Evolutionary conservation across 1,139 yeast genomes (phyloP), one percentile per base, ranked within the genome.

Genomic region (Scheffersomyces parashehatae): DNA sequence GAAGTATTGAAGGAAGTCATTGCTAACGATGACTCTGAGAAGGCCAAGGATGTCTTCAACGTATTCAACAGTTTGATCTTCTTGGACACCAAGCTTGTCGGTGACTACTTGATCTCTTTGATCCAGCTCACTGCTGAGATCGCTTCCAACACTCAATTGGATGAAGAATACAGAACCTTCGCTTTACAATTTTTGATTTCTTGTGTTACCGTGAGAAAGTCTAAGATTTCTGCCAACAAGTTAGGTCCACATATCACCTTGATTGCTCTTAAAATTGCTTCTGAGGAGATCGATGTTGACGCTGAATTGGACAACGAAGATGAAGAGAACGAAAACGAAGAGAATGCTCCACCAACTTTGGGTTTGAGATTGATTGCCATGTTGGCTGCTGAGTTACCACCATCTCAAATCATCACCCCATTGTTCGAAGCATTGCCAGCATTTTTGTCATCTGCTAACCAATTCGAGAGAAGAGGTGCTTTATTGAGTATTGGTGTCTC

Each of bases 301-400:
- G 89, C 82, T 32, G 91, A 84, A 60, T 75, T 86, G 52, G 83
- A 82, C 50, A 83, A 78, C 46, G 96, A 88, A 59, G 89, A 86
- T 48, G 96, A 88, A 60, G 93, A 88, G 57, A 91, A 88, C 54
- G 96, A 89, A 66, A 90, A 89, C 60, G 97, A 89, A 67, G 98
- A 91, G 67, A 87, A 82, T 58, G 78, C 84, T 45, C 96, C 97
- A 47, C 70, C 85, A 31, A 69, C 85, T 42, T 78, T 89, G 55
- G 96, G 96, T 15, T 78, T 90, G 57, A 82, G 96, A 68, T 75
- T 93, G 52, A 68, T 93, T 44, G 88, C 91, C 44, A 79, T 82
- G 59, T 81, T 93, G 55, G 79, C 98, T 24, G 77, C 85, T 37
- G 89, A 85, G 59, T 75, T 95, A 57, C 97, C 99, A 43, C 97